Evolutionary conservation across 345 rosid genomes (phyloP).

Genomic region (Eutrema yunnanense): DNA sequence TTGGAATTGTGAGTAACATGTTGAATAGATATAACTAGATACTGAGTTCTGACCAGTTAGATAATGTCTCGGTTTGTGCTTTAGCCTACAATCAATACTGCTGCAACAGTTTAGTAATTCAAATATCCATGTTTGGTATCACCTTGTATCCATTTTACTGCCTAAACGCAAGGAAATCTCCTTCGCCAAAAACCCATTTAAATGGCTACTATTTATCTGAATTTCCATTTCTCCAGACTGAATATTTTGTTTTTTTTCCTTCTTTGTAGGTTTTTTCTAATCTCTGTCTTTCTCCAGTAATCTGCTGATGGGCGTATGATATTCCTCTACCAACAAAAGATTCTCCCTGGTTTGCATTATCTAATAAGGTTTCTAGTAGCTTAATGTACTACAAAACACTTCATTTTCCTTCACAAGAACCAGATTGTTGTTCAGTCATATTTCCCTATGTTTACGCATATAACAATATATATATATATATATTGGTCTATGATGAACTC

Average conservation of each 20-base stretch:
- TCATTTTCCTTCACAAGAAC: slow-evolving; percentile 12
- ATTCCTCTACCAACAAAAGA: background rate
- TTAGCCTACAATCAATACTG: background rate
- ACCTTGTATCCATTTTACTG: background rate
- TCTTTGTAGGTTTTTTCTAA: slow-evolving; percentile 14
- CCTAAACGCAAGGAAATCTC: background rate
- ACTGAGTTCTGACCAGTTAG: background rate
- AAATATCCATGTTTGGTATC: background rate
- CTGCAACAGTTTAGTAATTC: background rate
- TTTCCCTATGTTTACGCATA: background rate
- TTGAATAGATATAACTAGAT: background rate
- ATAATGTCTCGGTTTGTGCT: background rate
- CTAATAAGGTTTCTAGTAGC: slow-evolving; percentile 17
- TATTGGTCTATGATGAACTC: background rate
- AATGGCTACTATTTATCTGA: background rate
- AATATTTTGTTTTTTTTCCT: background rate
- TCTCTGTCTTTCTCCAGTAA: slow-evolving; percentile 2
- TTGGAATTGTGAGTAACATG: background rate
- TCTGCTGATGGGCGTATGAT: background rate
- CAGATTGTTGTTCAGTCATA: slow-evolving; percentile 9
- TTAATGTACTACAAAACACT: slow-evolving; percentile 20
- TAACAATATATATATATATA: background rate
- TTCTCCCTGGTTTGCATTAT: background rate
- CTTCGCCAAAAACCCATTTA: background rate
- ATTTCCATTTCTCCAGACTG: background rate